Base-by-base conservation (phyloP, 129 eudicot genomes). In the Scalesia atractyloides region DNA sequence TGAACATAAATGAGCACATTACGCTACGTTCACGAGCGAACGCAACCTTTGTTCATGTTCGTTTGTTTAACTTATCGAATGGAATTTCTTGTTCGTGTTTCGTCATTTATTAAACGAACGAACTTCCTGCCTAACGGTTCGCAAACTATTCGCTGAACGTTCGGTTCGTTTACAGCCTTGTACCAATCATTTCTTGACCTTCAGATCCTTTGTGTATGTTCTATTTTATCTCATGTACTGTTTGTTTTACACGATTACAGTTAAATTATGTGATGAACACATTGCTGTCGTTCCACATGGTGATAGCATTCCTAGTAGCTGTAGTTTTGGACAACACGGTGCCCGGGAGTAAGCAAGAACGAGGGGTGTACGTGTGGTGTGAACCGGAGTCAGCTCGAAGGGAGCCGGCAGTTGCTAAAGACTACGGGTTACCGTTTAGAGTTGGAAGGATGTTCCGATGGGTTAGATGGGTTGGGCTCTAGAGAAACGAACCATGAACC, bases 401-500 rank as follows among this genome's bases (percentile, higher is more conserved):
- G 57, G 98, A 93, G 72, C 89, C 92, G 12, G 89, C 90, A 9
- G 96, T 90, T 19, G 80, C 77, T 46, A 87, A 90, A 81, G 98
- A 93, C 86, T 93, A 90, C 9, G 96, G 77, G 81, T 64, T 93
- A 47, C 98, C 98, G 4, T 89, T 89, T 24, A 80, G 97, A 79
- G 97, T 90, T 63, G 96, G 98, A 30, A 86, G 78, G 44, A n/a
- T 85, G 58, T 93, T 93, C 83, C 77, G 87, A 82, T 93, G 98
- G 98, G 98, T 93, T 7, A 90, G 86, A 76, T 93, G 98, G 92
- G 97, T 93, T 2, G 98, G 98, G 39, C 90, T 89, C 24, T 92
- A 75, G 44, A 24, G 49, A 58, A 43, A 4, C 9, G 17, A 26
- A 15, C 13, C 10, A 48, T 36, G 76, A 34, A 73, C 70, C 60